Conservation (phyloP, 345 rosid genomes). For the Ceriops zippeliana region DNA sequence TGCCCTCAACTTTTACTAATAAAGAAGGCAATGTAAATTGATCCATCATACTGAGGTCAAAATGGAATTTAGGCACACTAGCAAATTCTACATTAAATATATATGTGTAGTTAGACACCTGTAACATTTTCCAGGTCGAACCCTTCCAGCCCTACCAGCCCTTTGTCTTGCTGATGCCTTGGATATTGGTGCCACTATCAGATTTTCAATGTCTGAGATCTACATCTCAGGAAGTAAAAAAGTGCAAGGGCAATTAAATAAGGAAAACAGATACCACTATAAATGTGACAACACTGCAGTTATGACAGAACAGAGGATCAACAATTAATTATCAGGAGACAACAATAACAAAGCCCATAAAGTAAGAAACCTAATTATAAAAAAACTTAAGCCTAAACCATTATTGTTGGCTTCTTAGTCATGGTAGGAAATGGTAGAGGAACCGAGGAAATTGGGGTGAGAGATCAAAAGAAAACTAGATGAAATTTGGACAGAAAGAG, state of each 20-base stretch:
- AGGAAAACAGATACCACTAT: not conserved
- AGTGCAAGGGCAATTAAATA: not conserved
- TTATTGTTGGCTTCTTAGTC: no score
- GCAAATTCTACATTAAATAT: not conserved
- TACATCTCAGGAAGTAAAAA: constrained; percentile 26
- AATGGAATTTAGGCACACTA: not conserved
- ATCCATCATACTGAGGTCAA: not conserved
- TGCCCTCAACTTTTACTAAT: not conserved
- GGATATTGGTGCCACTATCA: constrained; percentile 89
- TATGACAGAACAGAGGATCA: not conserved
- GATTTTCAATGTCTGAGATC: constrained; percentile 91
- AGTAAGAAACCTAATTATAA: not conserved
- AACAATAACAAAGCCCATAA: not conserved
- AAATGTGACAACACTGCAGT: not conserved
- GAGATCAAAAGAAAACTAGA: no score
- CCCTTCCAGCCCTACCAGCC: constrained; percentile 96
- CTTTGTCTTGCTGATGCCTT: constrained; percentile 98
- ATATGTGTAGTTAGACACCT: constrained; percentile 42
- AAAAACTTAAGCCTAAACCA: not conserved
- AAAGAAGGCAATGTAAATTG: not conserved
- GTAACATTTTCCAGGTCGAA: constrained; percentile 96
- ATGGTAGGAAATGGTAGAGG: no score
- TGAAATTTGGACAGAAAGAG: no score
- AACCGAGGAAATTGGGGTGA: no score
- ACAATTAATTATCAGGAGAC: not conserved